phyloP scores from a whole-genome alignment of 306 rosid species.

The Luffa acutangula region DNA sequence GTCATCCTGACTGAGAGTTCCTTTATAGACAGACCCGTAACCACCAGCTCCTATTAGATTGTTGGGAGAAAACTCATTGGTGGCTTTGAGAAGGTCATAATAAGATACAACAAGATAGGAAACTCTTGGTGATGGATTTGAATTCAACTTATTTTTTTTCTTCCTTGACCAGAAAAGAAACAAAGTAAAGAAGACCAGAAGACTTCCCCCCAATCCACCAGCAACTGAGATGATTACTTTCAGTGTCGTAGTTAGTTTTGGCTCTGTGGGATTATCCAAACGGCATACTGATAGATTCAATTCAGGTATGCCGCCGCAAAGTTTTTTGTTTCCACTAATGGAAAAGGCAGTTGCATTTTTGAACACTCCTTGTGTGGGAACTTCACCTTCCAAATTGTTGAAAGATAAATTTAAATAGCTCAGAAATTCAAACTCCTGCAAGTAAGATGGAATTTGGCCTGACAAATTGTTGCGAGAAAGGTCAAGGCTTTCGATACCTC shows the following conservation, averaged over 20 bases:
- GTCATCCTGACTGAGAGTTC: background rate
- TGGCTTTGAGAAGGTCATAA: conserved; percentile 16
- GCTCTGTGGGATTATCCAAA: background rate
- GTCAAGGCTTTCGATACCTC: conserved; percentile 2
- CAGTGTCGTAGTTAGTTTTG: background rate
- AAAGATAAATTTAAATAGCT: no score
- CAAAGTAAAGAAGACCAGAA: background rate
- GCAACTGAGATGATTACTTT: background rate
- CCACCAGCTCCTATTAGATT: conserved; percentile 22
- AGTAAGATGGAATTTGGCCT: conserved; percentile 2
- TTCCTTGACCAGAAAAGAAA: background rate
- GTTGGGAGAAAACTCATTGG: conserved; percentile 15
- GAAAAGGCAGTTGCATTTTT: background rate
- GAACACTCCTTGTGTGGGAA: conserved; percentile 6
- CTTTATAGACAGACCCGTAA: conserved; percentile 23
- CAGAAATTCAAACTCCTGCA: background rate
- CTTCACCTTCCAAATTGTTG: no score
- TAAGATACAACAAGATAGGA: conserved; percentile 20
- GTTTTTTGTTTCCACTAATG: background rate
- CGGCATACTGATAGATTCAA: conserved; percentile 9
- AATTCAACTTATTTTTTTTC: background rate
- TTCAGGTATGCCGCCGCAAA: conserved; percentile 16
- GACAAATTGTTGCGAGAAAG: conserved; percentile 19
- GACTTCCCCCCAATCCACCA: background rate
- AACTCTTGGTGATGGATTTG: background rate